Evolutionary conservation across 345 rosid genomes (phyloP), one percentile per base, ranked within the genome.

Genomic region (Balakata baccata): DNA sequence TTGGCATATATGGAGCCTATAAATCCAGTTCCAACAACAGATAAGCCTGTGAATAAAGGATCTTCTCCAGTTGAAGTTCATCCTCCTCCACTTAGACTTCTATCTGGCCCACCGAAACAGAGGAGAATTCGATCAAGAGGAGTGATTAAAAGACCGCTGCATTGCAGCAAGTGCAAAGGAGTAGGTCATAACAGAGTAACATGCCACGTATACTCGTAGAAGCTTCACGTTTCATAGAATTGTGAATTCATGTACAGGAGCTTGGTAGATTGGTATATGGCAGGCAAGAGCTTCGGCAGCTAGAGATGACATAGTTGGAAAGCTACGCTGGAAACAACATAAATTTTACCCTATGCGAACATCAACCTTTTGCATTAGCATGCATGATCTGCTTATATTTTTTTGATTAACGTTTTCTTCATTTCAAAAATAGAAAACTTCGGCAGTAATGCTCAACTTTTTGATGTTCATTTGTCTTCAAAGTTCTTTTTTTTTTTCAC

Each of bases 91-190:
- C 73, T 62, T 13, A 74, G 77, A 20, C 56, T 38, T 16, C 64
- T 68, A 23, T 18, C 77, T 45, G 77, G 77, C 64, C 78, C 82
- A 16, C 81, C 83, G 3, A 79, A 79, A 74, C 74, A 63, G 74
- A 73, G 77, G 61, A 68, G 77, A 74, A 73, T 59, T 53, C 62
- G 77, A 25, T 60, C 64, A 39, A 78, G 57, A 45, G 77, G 81
- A 46, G 50, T 17, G 46, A 39, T 78, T 34, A 78, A 68, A 68
- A 69, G 81, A 62, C 81, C 81, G 49, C 45, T 78, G 41, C 81
- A 53, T 60, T 78, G 81, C 77, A 78, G 77, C 77, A 78, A 39
- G 70, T 78, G 81, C 69, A 69, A 78, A 73, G 81, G 81, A 45
- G 66, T 29, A 41, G 81, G 81, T 17, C 81, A 78, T 67, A 78